phyloP scores from a whole-genome alignment of 352 stramenopile genomes.

The Globisporangium heterothallicum region DNA sequence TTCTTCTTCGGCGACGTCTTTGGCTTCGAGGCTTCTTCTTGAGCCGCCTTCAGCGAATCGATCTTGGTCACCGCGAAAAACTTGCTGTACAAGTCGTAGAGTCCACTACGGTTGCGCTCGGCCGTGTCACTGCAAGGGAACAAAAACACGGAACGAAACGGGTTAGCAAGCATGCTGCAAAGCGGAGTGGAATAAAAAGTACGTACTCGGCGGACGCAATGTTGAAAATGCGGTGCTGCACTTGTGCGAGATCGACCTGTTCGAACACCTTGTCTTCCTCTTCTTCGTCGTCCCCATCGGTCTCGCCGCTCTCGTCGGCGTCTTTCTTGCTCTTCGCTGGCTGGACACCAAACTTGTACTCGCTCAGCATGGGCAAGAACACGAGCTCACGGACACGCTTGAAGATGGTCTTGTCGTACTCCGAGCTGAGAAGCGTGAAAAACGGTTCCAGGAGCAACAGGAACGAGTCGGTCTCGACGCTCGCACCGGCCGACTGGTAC shows the following conservation, averaged over 20 bases:
- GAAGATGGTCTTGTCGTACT: conserved; percentile 79
- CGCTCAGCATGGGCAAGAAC: conserved; percentile 58
- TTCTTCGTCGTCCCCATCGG: conserved; percentile 42
- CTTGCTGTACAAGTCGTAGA: conserved; percentile 78
- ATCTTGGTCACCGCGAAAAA: conserved; percentile 67
- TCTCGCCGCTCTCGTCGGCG: conserved; percentile 36
- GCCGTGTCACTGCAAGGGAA: conserved; percentile 40
- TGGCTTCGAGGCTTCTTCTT: conserved; percentile 28
- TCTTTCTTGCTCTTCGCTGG: conserved; percentile 28
- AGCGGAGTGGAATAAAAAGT: neutral
- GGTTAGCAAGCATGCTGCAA: neutral
- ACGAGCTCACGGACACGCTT: conserved; percentile 76
- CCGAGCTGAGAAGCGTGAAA: conserved; percentile 65
- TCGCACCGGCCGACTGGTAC: conserved; percentile 41
- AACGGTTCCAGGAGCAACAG: conserved; percentile 77
- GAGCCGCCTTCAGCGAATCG: conserved; percentile 60
- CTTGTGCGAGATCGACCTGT: conserved; percentile 45
- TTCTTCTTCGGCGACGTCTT: conserved; percentile 20
- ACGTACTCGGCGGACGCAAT: conserved; percentile 69
- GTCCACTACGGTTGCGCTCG: conserved; percentile 68
- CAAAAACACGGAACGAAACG: neutral
- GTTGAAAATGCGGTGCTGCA: conserved; percentile 78
- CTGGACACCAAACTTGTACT: conserved; percentile 65
- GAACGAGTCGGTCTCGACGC: conserved; percentile 54
- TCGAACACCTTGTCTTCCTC: conserved; percentile 56